phyloP scores from a whole-genome alignment of 2,329 filamentous ascomycete species.

The Trichophyton simii region DNA sequence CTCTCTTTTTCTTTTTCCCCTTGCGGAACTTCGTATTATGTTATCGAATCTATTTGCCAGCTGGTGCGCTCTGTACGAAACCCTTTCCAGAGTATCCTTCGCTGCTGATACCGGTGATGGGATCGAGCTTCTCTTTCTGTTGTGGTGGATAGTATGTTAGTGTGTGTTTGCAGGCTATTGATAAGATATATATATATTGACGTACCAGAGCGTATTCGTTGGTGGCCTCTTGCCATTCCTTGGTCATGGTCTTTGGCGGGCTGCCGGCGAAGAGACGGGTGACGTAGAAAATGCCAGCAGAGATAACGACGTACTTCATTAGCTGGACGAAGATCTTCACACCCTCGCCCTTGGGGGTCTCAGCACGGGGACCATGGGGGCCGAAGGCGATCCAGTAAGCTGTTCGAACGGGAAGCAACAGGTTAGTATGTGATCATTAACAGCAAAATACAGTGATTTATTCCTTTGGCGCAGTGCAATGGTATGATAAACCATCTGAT shows the following conservation, averaged over 20 bases:
- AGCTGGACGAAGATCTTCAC: slow-evolving; percentile 67
- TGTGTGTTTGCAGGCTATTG: background rate
- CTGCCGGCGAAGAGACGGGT: slow-evolving; percentile 61
- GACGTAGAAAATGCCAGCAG: slow-evolving; percentile 57
- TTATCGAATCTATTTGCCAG: slow-evolving; percentile 13
- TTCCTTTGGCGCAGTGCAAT: background rate
- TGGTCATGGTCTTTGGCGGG: slow-evolving; percentile 75
- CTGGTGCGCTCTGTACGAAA: slow-evolving; percentile 53
- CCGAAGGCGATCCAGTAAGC: slow-evolving; percentile 99
- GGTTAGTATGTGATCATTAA: background rate
- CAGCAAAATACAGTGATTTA: background rate
- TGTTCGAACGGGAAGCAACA: slow-evolving; percentile 30
- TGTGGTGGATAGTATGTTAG: slow-evolving; percentile 3
- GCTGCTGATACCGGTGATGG: slow-evolving; percentile 70
- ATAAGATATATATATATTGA: slow-evolving; percentile 11
- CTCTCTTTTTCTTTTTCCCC: background rate
- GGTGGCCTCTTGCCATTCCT: slow-evolving; percentile 89
- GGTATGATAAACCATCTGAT: background rate
- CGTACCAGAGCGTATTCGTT: slow-evolving; percentile 87
- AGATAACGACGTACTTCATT: slow-evolving; percentile 51
- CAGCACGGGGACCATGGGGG: slow-evolving; percentile 81
- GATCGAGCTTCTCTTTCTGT: slow-evolving; percentile 73
- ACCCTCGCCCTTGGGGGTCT: slow-evolving; percentile 70
- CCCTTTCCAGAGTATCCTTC: slow-evolving; percentile 68
- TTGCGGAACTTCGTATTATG: background rate